A percentile compares a stretch with the other conserved stretches of the same genome.
phyloP scores from a whole-genome alignment of 1,284 basidiomycete genomes.

The Sparassis latifolia region DNA sequence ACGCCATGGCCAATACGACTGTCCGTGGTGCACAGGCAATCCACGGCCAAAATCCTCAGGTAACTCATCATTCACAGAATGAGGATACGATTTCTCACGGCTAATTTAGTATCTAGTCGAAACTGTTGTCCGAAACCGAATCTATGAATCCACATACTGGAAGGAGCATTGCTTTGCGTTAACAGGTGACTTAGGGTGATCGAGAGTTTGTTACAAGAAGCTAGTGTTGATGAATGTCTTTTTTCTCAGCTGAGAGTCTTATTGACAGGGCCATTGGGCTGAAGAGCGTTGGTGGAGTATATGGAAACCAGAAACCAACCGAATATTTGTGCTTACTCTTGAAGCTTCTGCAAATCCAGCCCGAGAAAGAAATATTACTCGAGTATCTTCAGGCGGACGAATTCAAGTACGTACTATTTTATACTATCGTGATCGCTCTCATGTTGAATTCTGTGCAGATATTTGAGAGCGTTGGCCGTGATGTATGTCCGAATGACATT shows the following conservation, averaged over 20 bases:
- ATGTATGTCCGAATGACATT: conserved; percentile 97
- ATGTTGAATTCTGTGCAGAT: conserved; percentile 41
- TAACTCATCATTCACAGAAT: conserved; percentile 23
- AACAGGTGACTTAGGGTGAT: conserved; percentile 50
- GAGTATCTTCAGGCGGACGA: conserved; percentile 95
- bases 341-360: conserved; percentile 95
- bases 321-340: conserved; percentile 88
- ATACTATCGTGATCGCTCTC: background rate
- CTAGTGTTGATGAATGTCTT: conserved; percentile 4
- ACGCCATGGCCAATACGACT: conserved; percentile 84
- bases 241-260: conserved; percentile 71
- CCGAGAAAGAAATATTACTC: conserved; percentile 91
- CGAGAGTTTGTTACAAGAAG: conserved; percentile 4
- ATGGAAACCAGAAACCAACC: conserved; percentile 87
- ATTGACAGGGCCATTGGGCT: conserved; percentile 90
- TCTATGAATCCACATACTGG: conserved; percentile 96
- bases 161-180: conserved; percentile 95
- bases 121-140: conserved; percentile 92
- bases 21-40: conserved; percentile 76
- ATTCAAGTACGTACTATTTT: conserved; percentile 80
- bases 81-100: conserved; percentile 6
- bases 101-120: conserved; percentile 85
- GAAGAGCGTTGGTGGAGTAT: conserved; percentile 86
- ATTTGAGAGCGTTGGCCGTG: conserved; percentile 87
- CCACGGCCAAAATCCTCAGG: conserved; percentile 94